phyloP scores from a whole-genome alignment of 1,284 basidiomycete species.

The Phellopilus nigrolimitatus region DNA sequence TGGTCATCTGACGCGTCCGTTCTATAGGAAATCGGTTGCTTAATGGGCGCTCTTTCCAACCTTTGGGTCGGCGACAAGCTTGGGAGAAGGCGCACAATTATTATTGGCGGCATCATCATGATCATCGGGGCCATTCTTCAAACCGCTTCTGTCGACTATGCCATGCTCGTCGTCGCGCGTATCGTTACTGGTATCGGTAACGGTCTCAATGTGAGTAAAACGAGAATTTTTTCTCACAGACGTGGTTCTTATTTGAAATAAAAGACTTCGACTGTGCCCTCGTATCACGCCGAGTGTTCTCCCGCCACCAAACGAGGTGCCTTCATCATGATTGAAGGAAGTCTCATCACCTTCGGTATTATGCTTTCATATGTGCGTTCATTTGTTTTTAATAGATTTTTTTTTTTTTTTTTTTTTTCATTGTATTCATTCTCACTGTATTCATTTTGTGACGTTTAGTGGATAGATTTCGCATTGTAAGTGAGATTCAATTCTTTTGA shows the following conservation, averaged over 20 bases:
- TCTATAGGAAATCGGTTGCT: conserved; percentile 47
- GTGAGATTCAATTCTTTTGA: conserved; percentile 23
- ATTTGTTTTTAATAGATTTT: conserved; percentile 32
- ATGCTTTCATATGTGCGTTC: conserved; percentile 66
- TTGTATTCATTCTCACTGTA: conserved; percentile 36
- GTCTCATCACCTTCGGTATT: conserved; percentile 65
- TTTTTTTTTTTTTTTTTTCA: conserved; percentile 32
- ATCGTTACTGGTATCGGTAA: conserved; percentile 64
- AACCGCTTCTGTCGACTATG: conserved; percentile 47
- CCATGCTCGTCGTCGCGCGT: conserved; percentile 57
- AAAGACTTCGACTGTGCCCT: conserved; percentile 60
- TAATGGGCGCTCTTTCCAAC: conserved; percentile 47
- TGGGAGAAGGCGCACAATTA: conserved; percentile 49
- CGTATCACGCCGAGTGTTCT: conserved; percentile 64
- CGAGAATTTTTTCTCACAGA: background rate
- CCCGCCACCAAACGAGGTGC: conserved; percentile 56
- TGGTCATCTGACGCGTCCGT: background rate
- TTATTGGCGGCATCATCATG: conserved; percentile 52
- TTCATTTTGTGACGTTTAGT: conserved; percentile 31
- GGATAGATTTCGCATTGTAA: conserved; percentile 58
- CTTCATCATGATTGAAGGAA: conserved; percentile 66
- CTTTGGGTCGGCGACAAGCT: conserved; percentile 52
- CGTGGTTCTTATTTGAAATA: conserved; percentile 26
- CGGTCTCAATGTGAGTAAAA: conserved; percentile 51
- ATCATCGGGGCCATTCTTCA: conserved; percentile 60